phyloP scores from a whole-genome alignment of 1,284 basidiomycete species.

The Rhodotorula glutinis region DNA sequence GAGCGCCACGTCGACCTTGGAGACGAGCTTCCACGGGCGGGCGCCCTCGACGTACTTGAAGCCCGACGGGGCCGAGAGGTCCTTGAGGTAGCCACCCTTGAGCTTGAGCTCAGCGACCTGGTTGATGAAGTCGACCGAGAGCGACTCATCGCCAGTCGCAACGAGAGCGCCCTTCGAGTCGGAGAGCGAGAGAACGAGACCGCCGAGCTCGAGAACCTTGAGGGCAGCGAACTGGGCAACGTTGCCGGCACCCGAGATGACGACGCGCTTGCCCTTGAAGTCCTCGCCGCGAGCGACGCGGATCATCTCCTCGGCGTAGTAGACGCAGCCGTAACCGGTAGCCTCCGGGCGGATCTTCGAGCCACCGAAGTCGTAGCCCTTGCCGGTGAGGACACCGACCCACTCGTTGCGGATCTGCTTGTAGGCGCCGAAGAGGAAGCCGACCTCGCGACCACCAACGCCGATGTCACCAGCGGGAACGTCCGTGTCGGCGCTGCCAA shows the following conservation, averaged over 20 bases:
- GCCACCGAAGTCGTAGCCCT: conserved; percentile 70
- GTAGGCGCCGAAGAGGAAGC: conserved; percentile 55
- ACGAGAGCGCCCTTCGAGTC: conserved; percentile 73
- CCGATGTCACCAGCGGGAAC: conserved; percentile 76
- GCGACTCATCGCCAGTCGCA: conserved; percentile 56
- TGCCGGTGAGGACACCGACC: conserved; percentile 72
- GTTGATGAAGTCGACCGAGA: conserved; percentile 60
- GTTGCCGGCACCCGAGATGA: conserved; percentile 59
- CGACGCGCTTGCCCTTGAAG: conserved; percentile 60
- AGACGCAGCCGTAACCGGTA: conserved; percentile 58
- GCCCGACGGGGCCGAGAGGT: conserved; percentile 52
- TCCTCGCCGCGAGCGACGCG: conserved; percentile 37
- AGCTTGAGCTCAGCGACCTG: conserved; percentile 64
- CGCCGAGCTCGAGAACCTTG: conserved; percentile 75
- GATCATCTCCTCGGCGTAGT: conserved; percentile 37
- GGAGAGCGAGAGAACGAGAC: conserved; percentile 69
- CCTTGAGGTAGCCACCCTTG: conserved; percentile 60
- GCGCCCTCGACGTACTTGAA: conserved; percentile 67
- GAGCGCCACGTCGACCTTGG: conserved; percentile 66
- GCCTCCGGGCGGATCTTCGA: conserved; percentile 64
- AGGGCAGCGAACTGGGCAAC: conserved; percentile 62
- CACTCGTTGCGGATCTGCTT: conserved; percentile 73
- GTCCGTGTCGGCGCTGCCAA: conserved; percentile 60
- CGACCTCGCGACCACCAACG: conserved; percentile 61
- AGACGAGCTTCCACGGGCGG: conserved; percentile 71